These are phyloP conservation scores for Abelmoschus esculentus DNA, from an alignment of 345 rosid genomes.

Conservation along the genomic window DNA sequence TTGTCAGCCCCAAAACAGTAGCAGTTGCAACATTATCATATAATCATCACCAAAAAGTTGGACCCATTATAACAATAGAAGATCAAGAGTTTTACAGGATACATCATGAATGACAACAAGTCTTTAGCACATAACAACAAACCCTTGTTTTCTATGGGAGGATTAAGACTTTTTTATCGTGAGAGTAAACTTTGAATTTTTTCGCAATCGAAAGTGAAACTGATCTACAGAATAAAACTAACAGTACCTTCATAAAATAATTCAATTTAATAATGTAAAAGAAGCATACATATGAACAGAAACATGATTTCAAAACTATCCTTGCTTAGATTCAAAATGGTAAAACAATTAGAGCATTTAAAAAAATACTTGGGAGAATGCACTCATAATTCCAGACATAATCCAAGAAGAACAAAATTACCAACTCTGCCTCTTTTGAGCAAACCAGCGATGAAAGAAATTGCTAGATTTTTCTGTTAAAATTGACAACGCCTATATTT, in stretches of 20 bases:
- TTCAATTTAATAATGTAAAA: neutral
- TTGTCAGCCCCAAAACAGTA: neutral
- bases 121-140: neutral
- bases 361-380: neutral
- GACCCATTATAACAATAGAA: neutral
- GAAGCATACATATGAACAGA: neutral
- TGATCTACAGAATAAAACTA: neutral
- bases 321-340: neutral
- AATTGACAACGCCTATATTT: constrained; percentile 3
- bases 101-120: neutral
- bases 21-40: neutral
- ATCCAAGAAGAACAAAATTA: constrained; percentile 1
- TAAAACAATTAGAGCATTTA: constrained; percentile 5
- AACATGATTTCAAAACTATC: neutral
- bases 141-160: neutral
- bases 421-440: neutral
- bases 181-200: neutral
- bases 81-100: neutral
- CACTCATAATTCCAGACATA: neutral
- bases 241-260: neutral
- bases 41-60: neutral
- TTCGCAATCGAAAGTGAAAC: neutral
- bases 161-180: neutral
- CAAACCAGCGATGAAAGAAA: constrained; percentile 2
- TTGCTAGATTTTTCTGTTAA: constrained; percentile 4